phyloP scores from a whole-genome alignment of 2,329 filamentous ascomycete genomes.

The Orbilia ellipsospora region DNA sequence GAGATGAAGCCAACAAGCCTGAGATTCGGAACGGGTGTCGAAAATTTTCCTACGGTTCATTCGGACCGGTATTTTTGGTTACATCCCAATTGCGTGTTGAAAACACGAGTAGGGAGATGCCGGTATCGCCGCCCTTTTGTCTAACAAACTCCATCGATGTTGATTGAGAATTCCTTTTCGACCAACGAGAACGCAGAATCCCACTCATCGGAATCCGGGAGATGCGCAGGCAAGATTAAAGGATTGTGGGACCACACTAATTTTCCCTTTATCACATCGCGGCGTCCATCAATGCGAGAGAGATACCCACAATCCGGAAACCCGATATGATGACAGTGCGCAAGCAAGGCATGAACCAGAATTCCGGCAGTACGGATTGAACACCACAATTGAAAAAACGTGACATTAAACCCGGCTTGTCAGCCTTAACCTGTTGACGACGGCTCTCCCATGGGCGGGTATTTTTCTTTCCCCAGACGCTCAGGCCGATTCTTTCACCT shows the following conservation, averaged over 20 bases:
- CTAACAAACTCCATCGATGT: slow-evolving; percentile 40
- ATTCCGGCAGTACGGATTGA: slow-evolving; percentile 6
- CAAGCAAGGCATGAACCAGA: slow-evolving; percentile 51
- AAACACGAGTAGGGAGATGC: slow-evolving; percentile 10
- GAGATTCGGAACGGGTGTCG: slow-evolving; percentile 19
- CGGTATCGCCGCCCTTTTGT: slow-evolving; percentile 23
- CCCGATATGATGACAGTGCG: slow-evolving; percentile 52
- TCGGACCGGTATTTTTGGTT: too few relatives aligned
- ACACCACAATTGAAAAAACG: slow-evolving; percentile 35
- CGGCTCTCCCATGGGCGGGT: slow-evolving; percentile 38
- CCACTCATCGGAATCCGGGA: slow-evolving; percentile 43
- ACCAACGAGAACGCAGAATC: slow-evolving; percentile 35
- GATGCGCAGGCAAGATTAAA: slow-evolving; percentile 46
- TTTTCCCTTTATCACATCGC: slow-evolving; percentile 34
- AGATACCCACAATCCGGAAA: slow-evolving; percentile 53
- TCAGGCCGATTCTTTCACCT: slow-evolving; percentile 34
- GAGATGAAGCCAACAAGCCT: slow-evolving; percentile 11
- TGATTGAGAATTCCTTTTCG: slow-evolving; percentile 29
- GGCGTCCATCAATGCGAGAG: slow-evolving; percentile 2
- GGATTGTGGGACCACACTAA: slow-evolving; percentile 37
- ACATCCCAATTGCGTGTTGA: background rate
- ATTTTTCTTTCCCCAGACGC: slow-evolving; percentile 51
- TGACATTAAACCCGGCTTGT: slow-evolving; percentile 46
- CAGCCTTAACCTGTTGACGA: slow-evolving; percentile 43
- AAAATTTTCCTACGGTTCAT: background rate